phyloP scores from a whole-genome alignment of 495 filamentous ascomycete genomes.

The Lineolata rhizophorae region DNA sequence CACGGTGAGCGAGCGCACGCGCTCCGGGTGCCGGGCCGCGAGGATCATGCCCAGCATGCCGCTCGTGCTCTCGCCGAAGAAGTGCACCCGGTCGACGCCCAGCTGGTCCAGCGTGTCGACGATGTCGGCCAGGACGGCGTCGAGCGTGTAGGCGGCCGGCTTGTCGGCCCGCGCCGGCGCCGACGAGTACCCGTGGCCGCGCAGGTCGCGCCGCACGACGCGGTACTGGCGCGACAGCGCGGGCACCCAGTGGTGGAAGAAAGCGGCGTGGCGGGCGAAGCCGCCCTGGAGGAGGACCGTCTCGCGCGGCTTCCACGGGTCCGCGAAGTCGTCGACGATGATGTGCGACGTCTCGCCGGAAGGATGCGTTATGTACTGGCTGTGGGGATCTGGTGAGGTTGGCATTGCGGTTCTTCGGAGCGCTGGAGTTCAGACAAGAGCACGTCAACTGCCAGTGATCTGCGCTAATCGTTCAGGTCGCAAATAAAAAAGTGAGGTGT shows the following conservation, averaged over 20 bases:
- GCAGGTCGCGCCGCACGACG: conserved; percentile 9
- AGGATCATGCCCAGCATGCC: conserved; percentile 10
- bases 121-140: conserved; percentile 10
- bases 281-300: conserved; percentile 13
- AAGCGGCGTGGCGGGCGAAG: conserved; percentile 9
- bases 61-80: conserved; percentile 10
- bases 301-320: conserved; percentile 10
- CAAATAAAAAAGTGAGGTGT: no score
- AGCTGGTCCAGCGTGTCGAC: conserved; percentile 12
- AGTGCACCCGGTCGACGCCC: conserved; percentile 8
- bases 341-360: conserved; percentile 7
- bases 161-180: conserved; percentile 1
- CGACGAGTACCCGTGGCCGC: conserved; percentile 9
- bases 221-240: conserved; percentile 7
- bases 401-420: no score
- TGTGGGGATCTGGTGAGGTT: no score
- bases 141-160: conserved; percentile 6
- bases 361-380: conserved; percentile 2
- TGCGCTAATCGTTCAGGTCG: no score
- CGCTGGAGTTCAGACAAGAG: no score
- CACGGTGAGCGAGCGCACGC: conserved; percentile 8
- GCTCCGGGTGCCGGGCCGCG: conserved; percentile 9
- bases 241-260: conserved; percentile 13
- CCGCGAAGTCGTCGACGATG: conserved; percentile 6
- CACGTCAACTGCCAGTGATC: no score